Conservation (phyloP, 345 rosid genomes). For the Limnanthes douglasii region DNA sequence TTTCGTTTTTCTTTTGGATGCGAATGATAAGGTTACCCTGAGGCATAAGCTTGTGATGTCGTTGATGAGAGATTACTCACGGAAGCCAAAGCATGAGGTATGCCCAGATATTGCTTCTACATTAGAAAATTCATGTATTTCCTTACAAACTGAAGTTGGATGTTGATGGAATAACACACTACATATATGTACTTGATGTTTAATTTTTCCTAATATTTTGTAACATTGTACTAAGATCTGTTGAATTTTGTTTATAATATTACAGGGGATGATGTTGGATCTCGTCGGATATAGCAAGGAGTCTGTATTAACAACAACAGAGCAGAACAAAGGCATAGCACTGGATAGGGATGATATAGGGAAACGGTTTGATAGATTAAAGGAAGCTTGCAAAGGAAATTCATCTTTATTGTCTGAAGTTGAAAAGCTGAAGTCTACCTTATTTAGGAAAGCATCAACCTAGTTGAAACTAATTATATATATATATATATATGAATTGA, state of each 20-base stretch:
- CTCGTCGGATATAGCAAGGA: conserved; percentile 24
- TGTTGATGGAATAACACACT: too few relatives aligned
- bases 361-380: conserved; percentile 29
- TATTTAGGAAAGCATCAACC: conserved; percentile 1
- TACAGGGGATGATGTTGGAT: conserved; percentile 61
- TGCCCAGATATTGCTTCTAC: background rate
- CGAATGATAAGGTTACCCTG: conserved; percentile 15
- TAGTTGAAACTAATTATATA: background rate
- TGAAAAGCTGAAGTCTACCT: conserved; percentile 32
- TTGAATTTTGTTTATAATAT: conserved; percentile 3
- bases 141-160: too few relatives aligned
- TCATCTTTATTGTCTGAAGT: conserved; percentile 36
- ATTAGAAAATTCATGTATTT: too few relatives aligned
- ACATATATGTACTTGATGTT: too few relatives aligned
- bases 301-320: conserved; percentile 3
- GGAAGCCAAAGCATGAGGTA: conserved; percentile 57
- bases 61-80: conserved; percentile 53
- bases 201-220: too few relatives aligned
- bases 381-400: conserved; percentile 52
- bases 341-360: conserved; percentile 4
- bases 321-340: conserved; percentile 12
- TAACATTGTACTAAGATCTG: too few relatives aligned
- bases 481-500: background rate
- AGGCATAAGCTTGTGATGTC: conserved; percentile 49
- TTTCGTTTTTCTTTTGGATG: conserved; percentile 25